Percentiles rank a stretch among this genome's conserved stretches.
These are phyloP conservation scores for Xylariaceae sp. DNA, from an alignment of 2,329 filamentous ascomycete genomes.

Conservation along the genomic window DNA sequence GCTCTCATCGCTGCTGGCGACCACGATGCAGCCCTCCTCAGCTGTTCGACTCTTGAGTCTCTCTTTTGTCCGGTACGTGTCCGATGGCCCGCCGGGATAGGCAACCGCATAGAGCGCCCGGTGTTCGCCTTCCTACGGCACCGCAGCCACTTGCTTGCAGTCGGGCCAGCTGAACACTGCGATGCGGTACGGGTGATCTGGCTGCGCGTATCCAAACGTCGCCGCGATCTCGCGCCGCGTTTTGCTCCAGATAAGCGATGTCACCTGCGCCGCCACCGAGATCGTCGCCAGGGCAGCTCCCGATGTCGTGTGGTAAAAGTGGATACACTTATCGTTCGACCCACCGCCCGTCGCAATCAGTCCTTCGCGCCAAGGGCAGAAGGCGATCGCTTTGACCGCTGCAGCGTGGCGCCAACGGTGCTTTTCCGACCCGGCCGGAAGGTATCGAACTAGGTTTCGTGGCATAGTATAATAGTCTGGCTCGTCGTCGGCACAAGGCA, in stretches of 20 bases:
- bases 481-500: neutral
- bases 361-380: conserved; percentile 87
- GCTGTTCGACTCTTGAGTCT: conserved; percentile 46
- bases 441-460: conserved; percentile 36
- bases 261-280: conserved; percentile 88
- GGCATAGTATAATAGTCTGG: conserved; percentile 14
- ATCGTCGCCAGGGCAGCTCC: conserved; percentile 85
- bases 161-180: conserved; percentile 94
- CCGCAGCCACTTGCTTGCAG: conserved; percentile 76
- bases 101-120: conserved; percentile 82
- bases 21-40: conserved; percentile 78
- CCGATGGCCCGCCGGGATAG: conserved; percentile 56
- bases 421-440: conserved; percentile 54
- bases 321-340: conserved; percentile 89
- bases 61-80: conserved; percentile 46
- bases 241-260: conserved; percentile 83
- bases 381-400: conserved; percentile 93
- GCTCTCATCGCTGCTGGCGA: conserved; percentile 85
- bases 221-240: conserved; percentile 83
- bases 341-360: conserved; percentile 88
- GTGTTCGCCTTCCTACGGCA: conserved; percentile 76
- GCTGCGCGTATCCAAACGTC: conserved; percentile 89
- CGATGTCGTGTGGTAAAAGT: conserved; percentile 85
- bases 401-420: conserved; percentile 76
- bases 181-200: conserved; percentile 82